A percentile compares a stretch with the other conserved stretches of the same genome.
These are phyloP conservation scores for Sphaerulina musiva DNA, from an alignment of 2,329 filamentous ascomycete genomes.

Conservation along the genomic window DNA sequence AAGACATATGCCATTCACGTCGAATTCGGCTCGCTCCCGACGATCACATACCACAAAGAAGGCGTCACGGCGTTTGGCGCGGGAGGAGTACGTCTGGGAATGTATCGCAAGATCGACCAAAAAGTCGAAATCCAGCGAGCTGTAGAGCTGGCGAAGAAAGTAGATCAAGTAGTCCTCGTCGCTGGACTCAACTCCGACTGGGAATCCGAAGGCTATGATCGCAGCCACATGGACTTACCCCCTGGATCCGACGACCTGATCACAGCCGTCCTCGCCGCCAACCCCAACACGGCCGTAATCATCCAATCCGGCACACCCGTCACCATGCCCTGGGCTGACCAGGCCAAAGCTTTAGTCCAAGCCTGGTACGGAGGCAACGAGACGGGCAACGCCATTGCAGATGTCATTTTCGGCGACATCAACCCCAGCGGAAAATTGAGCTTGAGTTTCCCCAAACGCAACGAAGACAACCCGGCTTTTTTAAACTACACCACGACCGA, in stretches of 20 bases:
- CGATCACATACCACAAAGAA: constrained; percentile 56
- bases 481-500: constrained; percentile 68
- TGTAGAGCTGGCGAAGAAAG: constrained; percentile 59
- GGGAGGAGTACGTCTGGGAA: constrained; percentile 57
- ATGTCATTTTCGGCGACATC: constrained; percentile 65
- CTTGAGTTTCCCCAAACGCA: constrained; percentile 57
- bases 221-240: constrained; percentile 54
- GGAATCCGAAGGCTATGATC: constrained; percentile 66
- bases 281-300: constrained; percentile 64
- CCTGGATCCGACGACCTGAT: constrained; percentile 60
- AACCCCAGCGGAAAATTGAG: constrained; percentile 72
- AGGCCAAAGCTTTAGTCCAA: constrained; percentile 61
- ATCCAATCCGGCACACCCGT: constrained; percentile 72
- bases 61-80: constrained; percentile 59
- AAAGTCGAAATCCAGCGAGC: constrained; percentile 61
- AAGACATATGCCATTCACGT: constrained; percentile 55
- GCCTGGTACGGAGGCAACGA: constrained; percentile 86
- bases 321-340: constrained; percentile 62
- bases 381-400: constrained; percentile 72
- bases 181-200: constrained; percentile 71
- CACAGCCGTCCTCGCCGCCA: constrained; percentile 56
- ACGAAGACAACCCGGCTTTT: constrained; percentile 55
- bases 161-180: constrained; percentile 72
- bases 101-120: constrained; percentile 48
- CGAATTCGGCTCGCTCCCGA: constrained; percentile 59